Conservation (phyloP, 1,284 basidiomycete species). For the Cutaneotrichosporon spelunceum region DNA sequence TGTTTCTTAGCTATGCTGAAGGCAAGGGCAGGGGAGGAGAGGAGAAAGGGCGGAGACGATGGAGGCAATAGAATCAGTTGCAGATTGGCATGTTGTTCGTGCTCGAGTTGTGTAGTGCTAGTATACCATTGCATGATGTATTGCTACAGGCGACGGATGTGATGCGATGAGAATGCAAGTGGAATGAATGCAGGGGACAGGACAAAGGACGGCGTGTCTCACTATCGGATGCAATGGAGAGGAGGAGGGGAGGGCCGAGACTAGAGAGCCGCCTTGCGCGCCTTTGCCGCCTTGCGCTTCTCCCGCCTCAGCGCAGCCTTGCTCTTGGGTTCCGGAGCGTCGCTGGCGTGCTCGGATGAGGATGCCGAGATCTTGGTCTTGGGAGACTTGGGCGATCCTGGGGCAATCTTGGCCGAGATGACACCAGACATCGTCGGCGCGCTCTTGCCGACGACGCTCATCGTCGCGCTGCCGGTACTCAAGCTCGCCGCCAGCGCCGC, state of each 20-base stretch:
- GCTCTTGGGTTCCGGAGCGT: slow-evolving; percentile 5
- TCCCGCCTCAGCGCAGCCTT: slow-evolving; percentile 29
- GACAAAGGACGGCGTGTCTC: too few relatives aligned
- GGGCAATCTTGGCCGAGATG: neutral
- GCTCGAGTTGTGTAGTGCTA: neutral
- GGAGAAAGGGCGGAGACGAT: neutral
- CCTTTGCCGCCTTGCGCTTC: slow-evolving; percentile 29
- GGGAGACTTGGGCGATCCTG: slow-evolving; percentile 5
- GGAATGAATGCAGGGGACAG: neutral
- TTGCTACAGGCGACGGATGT: neutral
- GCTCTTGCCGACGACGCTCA: neutral
- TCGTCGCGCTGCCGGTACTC: neutral
- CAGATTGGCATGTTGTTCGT: neutral
- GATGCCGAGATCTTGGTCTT: slow-evolving; percentile 6
- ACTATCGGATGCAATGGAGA: too few relatives aligned
- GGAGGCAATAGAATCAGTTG: neutral
- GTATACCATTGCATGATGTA: slow-evolving; percentile 5
- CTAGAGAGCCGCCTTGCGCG: slow-evolving; percentile 13
- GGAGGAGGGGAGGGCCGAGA: too few relatives aligned
- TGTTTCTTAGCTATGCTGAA: too few relatives aligned
- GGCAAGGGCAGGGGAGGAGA: too few relatives aligned
- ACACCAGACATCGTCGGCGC: slow-evolving; percentile 1
- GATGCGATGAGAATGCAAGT: neutral
- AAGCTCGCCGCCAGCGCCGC: slow-evolving; percentile 3
- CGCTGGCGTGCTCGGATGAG: slow-evolving; percentile 1